A percentile compares a stretch with the other conserved stretches of the same genome.
Conservation (phyloP, 306 rosid genomes). For the Ochetophila trinervis region DNA sequence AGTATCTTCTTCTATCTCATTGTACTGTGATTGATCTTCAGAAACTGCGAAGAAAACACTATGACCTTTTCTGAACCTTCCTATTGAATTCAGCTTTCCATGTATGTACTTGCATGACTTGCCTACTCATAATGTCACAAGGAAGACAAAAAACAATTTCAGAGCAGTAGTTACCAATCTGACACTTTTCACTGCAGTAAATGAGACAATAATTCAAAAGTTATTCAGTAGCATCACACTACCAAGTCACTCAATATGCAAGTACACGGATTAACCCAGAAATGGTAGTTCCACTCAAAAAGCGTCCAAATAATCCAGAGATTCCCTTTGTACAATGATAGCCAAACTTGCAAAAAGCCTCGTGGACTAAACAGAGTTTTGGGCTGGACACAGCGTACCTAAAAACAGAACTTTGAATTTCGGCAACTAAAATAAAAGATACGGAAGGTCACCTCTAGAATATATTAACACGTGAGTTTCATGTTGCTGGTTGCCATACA, state of each 20-base stretch:
- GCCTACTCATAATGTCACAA: slow-evolving; percentile 34
- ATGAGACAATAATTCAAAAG: not conserved
- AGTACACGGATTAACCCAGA: not conserved
- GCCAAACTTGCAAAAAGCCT: not conserved
- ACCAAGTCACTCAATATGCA: not conserved
- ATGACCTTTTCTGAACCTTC: slow-evolving; percentile 42
- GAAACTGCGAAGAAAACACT: slow-evolving; percentile 57
- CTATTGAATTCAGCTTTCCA: slow-evolving; percentile 37
- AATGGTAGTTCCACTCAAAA: slow-evolving; percentile 4
- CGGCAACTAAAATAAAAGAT: slow-evolving; percentile 18
- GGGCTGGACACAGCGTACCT: slow-evolving; percentile 13
- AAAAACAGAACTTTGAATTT: slow-evolving; percentile 20
- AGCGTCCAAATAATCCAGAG: not conserved
- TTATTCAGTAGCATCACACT: not conserved
- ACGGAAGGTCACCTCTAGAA: slow-evolving; percentile 52
- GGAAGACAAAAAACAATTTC: slow-evolving; percentile 16
- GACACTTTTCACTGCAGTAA: not conserved
- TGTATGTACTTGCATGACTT: slow-evolving; percentile 46
- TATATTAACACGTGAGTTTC: slow-evolving; percentile 42
- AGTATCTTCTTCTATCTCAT: slow-evolving; percentile 41
- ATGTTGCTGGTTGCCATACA: slow-evolving; percentile 38
- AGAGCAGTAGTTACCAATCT: slow-evolving; percentile 1
- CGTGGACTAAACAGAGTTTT: slow-evolving; percentile 1
- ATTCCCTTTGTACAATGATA: slow-evolving; percentile 1
- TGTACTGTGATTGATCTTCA: slow-evolving; percentile 52